These are phyloP conservation scores for Gentiana dahurica DNA, from an alignment of 257 asterid species.

Conservation along the genomic window DNA sequence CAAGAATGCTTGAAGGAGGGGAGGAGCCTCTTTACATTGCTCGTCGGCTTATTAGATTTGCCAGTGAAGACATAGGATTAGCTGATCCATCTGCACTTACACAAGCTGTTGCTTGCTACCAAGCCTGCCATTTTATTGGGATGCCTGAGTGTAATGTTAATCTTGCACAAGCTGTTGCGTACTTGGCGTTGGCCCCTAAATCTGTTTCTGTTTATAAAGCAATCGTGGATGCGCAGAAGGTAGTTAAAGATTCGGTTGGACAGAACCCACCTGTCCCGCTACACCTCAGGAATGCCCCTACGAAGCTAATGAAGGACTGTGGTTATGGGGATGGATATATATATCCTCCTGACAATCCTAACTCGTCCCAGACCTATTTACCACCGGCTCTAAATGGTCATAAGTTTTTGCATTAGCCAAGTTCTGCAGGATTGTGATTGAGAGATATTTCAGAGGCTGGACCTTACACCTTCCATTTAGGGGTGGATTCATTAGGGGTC, in stretches of 20 bases:
- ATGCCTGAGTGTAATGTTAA: slow-evolving; percentile 78
- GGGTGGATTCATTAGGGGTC: no score
- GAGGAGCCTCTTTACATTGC: slow-evolving; percentile 83
- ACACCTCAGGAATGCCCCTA: slow-evolving; percentile 84
- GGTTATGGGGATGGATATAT: slow-evolving; percentile 67
- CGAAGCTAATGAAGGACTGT: slow-evolving; percentile 80
- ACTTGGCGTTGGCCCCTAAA: slow-evolving; percentile 73
- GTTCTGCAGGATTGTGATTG: not conserved
- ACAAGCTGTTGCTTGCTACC: slow-evolving; percentile 78
- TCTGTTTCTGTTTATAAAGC: slow-evolving; percentile 63
- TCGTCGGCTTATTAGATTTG: slow-evolving; percentile 56
- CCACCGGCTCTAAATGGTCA: slow-evolving; percentile 61
- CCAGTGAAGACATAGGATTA: slow-evolving; percentile 72
- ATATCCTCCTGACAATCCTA: slow-evolving; percentile 61
- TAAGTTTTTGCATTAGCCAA: slow-evolving; percentile 62
- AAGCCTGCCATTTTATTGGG: slow-evolving; percentile 70
- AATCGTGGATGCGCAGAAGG: slow-evolving; percentile 41
- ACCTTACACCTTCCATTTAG: no score
- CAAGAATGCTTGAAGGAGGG: slow-evolving; percentile 86
- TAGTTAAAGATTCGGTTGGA: slow-evolving; percentile 70
- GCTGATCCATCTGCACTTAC: slow-evolving; percentile 72
- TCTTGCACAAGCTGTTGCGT: slow-evolving; percentile 69
- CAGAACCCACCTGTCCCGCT: slow-evolving; percentile 72
- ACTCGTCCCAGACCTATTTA: slow-evolving; percentile 40
- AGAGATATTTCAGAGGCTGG: no score